Evolutionary conservation across 352 stramenopile species (phyloP).

Genomic region (Aphanomyces euteiches): DNA sequence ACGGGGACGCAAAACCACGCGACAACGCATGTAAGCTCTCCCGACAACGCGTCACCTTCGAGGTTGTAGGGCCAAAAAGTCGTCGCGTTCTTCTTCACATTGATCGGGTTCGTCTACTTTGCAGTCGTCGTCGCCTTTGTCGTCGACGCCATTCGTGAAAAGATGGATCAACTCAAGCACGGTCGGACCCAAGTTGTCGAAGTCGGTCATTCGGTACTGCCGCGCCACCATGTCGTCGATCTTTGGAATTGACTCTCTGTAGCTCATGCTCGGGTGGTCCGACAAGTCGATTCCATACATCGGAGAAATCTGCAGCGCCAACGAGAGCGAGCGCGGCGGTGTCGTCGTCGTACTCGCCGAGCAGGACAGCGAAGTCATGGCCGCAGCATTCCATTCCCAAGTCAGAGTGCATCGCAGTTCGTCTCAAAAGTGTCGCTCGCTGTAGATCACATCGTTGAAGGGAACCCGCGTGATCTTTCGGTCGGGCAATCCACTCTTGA

Average conservation of each 20-base stretch:
- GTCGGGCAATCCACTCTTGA: constrained; percentile 69
- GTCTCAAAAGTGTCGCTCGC: not conserved
- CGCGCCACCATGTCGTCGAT: not conserved
- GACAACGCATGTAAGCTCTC: constrained; percentile 22
- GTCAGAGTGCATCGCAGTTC: not conserved
- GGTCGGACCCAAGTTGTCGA: constrained; percentile 80
- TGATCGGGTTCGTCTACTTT: constrained; percentile 82
- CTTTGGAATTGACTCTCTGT: not conserved
- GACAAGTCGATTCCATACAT: constrained; percentile 85
- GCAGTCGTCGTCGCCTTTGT: constrained; percentile 88
- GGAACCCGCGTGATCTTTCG: constrained; percentile 79
- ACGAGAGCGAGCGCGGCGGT: constrained; percentile 80
- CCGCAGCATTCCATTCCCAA: constrained; percentile 59
- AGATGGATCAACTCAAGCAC: constrained; percentile 86
- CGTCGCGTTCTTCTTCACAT: constrained; percentile 43
- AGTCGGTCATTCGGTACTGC: constrained; percentile 59
- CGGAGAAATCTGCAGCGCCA: constrained; percentile 79
- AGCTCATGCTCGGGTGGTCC: constrained; percentile 84
- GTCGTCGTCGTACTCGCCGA: constrained; percentile 77
- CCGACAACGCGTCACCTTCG: not conserved
- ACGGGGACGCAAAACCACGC: constrained; percentile 25
- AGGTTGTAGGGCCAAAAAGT: constrained; percentile 7
- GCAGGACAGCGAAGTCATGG: constrained; percentile 70
- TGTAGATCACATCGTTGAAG: constrained; percentile 31
- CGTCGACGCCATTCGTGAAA: constrained; percentile 77